Evolutionary conservation across 805 yeast genomes (phyloP).

Genomic region (Suhomyces kilbournensis): DNA sequence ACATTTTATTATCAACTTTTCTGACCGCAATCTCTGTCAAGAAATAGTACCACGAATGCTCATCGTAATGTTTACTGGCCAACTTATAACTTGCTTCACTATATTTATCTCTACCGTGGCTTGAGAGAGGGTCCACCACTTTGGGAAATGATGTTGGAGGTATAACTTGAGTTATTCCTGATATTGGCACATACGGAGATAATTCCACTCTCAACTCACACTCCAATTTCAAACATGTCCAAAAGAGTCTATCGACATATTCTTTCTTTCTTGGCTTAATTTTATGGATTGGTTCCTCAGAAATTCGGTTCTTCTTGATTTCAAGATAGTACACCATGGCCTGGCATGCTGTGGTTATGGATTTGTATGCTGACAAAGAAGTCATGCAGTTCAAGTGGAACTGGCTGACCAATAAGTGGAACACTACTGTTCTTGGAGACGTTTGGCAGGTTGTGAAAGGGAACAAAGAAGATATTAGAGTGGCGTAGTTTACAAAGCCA

Average conservation of each 20-base stretch:
- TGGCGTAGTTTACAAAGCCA: conserved; percentile 21
- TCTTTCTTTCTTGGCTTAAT: conserved; percentile 10
- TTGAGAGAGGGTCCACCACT: conserved; percentile 23
- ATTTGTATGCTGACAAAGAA: conserved; percentile 25
- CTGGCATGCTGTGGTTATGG: conserved; percentile 25
- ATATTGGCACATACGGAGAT: conserved; percentile 30
- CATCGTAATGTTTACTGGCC: conserved; percentile 21
- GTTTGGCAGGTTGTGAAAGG: conserved; percentile 18
- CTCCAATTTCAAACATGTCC: conserved; percentile 38
- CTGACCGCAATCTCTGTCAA: conserved; percentile 40
- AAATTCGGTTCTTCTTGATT: conserved; percentile 9
- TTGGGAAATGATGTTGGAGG: conserved; percentile 34
- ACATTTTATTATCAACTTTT: conserved; percentile 36
- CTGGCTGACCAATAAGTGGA: conserved; percentile 25
- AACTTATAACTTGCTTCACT: conserved; percentile 23
- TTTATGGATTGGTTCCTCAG: conserved; percentile 3
- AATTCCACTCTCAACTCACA: conserved; percentile 34
- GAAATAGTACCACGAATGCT: conserved; percentile 37
- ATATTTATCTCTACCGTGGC: conserved; percentile 10
- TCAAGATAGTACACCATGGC: conserved; percentile 30
- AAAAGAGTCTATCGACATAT: conserved; percentile 29
- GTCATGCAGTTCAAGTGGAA: conserved; percentile 23
- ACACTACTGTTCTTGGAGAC: conserved; percentile 17
- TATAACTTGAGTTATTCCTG: conserved; percentile 28
- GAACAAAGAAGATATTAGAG: conserved; percentile 17